Percentiles rank a stretch among this genome's conserved stretches.
Conservation (phyloP, 139 green algal genomes). For the Chlamydomonas sphaeroides region DNA sequence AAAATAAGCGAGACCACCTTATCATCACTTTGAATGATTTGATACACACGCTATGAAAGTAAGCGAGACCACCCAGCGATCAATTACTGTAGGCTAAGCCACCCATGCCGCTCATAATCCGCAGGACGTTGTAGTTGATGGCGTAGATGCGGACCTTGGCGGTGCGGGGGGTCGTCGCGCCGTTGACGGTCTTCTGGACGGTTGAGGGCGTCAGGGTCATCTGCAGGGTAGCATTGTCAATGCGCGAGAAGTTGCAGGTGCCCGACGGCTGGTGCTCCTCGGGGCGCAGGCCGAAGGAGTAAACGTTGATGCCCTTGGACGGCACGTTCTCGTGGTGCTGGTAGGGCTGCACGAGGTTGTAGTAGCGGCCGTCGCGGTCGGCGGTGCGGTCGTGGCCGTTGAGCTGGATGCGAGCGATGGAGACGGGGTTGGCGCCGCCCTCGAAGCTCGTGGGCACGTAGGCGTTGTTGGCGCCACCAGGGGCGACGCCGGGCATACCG, state of each 20-base stretch:
- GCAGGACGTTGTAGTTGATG: conserved; percentile 40
- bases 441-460: neutral
- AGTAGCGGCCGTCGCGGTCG: conserved; percentile 35
- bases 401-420: conserved; percentile 6
- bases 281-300: conserved; percentile 37
- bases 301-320: conserved; percentile 34
- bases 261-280: conserved; percentile 40
- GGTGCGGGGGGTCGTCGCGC: no score
- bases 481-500: neutral
- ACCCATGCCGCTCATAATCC: conserved; percentile 34
- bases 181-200: neutral
- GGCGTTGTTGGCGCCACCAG: neutral
- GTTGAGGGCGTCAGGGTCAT: neutral
- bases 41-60: neutral
- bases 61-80: no score
- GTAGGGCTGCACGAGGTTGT: conserved; percentile 37
- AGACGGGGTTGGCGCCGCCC: conserved; percentile 23
- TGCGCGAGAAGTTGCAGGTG: conserved; percentile 44
- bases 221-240: conserved; percentile 45
- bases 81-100: conserved; percentile 29
- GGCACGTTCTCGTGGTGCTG: conserved; percentile 43
- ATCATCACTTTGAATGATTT: neutral
- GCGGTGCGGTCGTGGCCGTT: conserved; percentile 41
- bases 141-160: conserved; percentile 23
- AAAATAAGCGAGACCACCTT: no score